A percentile compares a stretch with the other conserved stretches of the same genome.
phyloP scores from a whole-genome alignment of 306 rosid genomes.

The Quercus bicolor region DNA sequence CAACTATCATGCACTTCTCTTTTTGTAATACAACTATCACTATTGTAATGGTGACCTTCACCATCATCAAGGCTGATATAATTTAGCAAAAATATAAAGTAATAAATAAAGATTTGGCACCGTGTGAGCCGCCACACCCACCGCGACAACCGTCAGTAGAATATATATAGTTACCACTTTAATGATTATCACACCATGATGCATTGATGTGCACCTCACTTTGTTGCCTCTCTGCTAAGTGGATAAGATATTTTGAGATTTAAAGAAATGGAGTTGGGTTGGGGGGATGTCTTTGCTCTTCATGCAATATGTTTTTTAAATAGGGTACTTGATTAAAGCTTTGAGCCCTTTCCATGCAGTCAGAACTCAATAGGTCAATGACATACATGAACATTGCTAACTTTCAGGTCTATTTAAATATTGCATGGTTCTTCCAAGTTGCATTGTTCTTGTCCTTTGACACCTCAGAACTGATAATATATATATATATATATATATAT shows the following conservation, averaged over 20 bases:
- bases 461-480: too few relatives aligned
- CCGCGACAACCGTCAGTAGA: neutral
- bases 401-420: too few relatives aligned
- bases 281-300: neutral
- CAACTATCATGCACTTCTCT: too few relatives aligned
- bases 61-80: too few relatives aligned
- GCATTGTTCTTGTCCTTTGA: too few relatives aligned
- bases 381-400: neutral
- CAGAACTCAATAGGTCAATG: neutral
- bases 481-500: too few relatives aligned
- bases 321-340: neutral
- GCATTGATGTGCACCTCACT: neutral
- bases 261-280: neutral
- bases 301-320: neutral
- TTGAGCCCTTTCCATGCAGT: neutral
- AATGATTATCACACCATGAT: neutral
- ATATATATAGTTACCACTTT: neutral
- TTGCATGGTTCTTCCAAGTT: too few relatives aligned
- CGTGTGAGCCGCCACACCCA: neutral
- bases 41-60: too few relatives aligned
- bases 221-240: neutral
- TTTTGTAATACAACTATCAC: too few relatives aligned
- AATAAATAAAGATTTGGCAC: neutral
- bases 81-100: too few relatives aligned
- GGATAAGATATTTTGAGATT: too few relatives aligned